These are phyloP conservation scores for Rosa persica DNA, from an alignment of 306 rosid genomes.

Conservation along the genomic window DNA sequence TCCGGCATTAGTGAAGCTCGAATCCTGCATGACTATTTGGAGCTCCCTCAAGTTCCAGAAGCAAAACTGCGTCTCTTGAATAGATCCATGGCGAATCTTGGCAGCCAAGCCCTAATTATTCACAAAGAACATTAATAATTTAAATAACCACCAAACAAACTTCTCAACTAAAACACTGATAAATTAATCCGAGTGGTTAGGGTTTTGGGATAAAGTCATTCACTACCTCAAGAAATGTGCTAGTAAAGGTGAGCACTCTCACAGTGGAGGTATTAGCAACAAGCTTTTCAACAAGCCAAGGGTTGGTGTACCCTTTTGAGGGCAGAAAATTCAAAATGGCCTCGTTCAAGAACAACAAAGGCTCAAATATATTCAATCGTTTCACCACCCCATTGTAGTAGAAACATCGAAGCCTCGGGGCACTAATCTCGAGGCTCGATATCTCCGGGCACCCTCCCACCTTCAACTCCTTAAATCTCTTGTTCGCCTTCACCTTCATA, in stretches of 20 bases:
- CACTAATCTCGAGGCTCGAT: not conserved
- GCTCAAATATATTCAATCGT: not conserved
- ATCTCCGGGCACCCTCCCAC: constrained; percentile 2
- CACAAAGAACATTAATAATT: not conserved
- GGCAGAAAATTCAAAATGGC: constrained; percentile 21
- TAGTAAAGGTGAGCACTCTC: constrained; percentile 26
- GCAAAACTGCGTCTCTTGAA: not conserved
- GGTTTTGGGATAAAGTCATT: not conserved
- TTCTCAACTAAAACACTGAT: not conserved
- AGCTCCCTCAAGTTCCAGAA: constrained; percentile 34
- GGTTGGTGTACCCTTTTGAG: not conserved
- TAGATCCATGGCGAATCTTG: constrained; percentile 13
- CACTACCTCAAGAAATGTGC: constrained; percentile 43
- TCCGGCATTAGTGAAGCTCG: constrained; percentile 34
- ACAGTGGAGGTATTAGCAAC: not conserved
- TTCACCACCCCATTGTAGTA: constrained; percentile 16
- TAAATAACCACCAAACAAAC: not conserved
- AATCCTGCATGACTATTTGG: constrained; percentile 38
- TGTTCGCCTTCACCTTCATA: not conserved
- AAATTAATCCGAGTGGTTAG: not conserved
- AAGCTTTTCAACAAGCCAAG: constrained; percentile 5
- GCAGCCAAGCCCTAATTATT: constrained; percentile 32
- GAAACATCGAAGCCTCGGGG: constrained; percentile 24
- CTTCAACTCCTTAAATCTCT: constrained; percentile 23
- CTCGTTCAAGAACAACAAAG: constrained; percentile 3